Conservation (phyloP, 2,329 filamentous ascomycete species). For the Davidsoniella australis region DNA sequence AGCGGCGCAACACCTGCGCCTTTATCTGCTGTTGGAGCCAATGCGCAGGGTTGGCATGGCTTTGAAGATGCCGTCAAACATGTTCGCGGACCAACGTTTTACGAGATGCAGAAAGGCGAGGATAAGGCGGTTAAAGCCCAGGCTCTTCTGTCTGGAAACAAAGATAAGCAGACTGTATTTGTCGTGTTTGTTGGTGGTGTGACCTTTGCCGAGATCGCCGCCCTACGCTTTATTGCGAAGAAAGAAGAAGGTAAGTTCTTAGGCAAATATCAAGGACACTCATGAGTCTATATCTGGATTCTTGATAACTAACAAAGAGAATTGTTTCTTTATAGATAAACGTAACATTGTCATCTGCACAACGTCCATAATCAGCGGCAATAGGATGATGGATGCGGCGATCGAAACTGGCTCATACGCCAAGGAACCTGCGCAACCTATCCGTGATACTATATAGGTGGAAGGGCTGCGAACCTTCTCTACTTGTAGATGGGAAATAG, state of each 20-base stretch:
- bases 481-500: no score
- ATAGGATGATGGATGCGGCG: slow-evolving; percentile 71
- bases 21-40: slow-evolving; percentile 30
- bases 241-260: slow-evolving; percentile 50
- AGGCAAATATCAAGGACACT: background rate
- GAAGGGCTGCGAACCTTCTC: no score
- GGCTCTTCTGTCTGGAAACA: slow-evolving; percentile 59
- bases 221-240: slow-evolving; percentile 73
- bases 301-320: background rate
- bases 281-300: background rate
- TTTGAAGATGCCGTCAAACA: slow-evolving; percentile 88
- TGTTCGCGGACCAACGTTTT: slow-evolving; percentile 75
- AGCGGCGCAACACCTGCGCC: slow-evolving; percentile 24
- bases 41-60: slow-evolving; percentile 65
- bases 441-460: no score
- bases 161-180: slow-evolving; percentile 68
- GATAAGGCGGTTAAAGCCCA: slow-evolving; percentile 83
- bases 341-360: slow-evolving; percentile 83
- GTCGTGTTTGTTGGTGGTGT: slow-evolving; percentile 98
- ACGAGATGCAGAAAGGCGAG: slow-evolving; percentile 79
- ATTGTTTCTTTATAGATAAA: slow-evolving; percentile 31
- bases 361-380: slow-evolving; percentile 79
- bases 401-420: slow-evolving; percentile 55
- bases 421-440: slow-evolving; percentile 13
- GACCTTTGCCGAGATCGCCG: slow-evolving; percentile 90